Conservation (phyloP, 129 eudicot species). For the Centrapalus pauciflorus region DNA sequence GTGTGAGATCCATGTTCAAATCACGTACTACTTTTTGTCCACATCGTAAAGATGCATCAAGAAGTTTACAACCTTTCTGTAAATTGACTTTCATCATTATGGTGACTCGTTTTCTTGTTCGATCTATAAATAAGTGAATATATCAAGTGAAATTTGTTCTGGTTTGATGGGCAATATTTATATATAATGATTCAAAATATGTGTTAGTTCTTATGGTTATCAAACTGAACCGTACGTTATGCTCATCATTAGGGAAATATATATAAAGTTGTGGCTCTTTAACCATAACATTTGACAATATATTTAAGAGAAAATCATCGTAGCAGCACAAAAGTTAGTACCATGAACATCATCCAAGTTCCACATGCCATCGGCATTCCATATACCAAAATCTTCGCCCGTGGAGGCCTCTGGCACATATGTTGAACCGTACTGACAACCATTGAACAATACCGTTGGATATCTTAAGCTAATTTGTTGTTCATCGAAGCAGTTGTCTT, state of each 20-base stretch:
- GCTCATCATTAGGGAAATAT: background rate
- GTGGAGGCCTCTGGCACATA: conserved; percentile 27
- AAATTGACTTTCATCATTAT: no score
- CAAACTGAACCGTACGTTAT: background rate
- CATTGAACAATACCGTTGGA: conserved; percentile 22
- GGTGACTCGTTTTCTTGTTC: no score
- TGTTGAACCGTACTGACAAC: conserved; percentile 18
- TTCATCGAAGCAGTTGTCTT: conserved; percentile 16
- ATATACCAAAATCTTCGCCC: conserved; percentile 38
- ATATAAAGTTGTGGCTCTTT: background rate
- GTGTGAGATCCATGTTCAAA: no score
- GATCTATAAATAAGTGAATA: no score
- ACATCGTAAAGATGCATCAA: no score
- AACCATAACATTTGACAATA: background rate
- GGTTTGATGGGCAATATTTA: no score
- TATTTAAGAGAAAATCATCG: background rate
- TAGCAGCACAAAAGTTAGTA: conserved; percentile 10
- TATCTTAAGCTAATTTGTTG: conserved; percentile 27
- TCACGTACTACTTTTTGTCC: no score
- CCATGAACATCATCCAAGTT: conserved; percentile 52
- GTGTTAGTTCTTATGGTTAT: no score
- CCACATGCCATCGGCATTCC: conserved; percentile 66
- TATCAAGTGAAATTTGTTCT: no score
- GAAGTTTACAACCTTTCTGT: no score
- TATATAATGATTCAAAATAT: no score